Evolutionary conservation across 2,329 filamentous ascomycete genomes (phyloP), one percentile per base, ranked within the genome.

Genomic region (Didymella lethalis): DNA sequence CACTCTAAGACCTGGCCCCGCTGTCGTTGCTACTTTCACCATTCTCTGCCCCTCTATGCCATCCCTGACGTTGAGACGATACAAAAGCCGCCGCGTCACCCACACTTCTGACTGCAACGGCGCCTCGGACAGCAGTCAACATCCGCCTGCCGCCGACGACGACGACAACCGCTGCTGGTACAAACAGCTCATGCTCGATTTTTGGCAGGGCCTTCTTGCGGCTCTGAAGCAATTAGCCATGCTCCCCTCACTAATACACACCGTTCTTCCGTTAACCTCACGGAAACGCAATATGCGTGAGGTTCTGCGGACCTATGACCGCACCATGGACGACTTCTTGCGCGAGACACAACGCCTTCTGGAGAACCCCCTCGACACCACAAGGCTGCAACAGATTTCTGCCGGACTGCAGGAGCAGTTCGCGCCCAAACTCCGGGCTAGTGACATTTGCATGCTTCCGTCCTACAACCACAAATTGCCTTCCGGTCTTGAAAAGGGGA

Each of bases 401-500:
- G 64, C 64, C 46, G 70, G 74, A 57, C 70, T 84, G 60, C 78
- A 81, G 59, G 75, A 77, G 25, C 84, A 88, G 65, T 86, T 87
- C 65, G 76, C 78, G 50, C 78, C 82, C 49, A 84, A 83, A 64
- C 76, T 88, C 29, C 80, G 84, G 64, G 77, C 80, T 41, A 86
- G 83, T 71, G 81, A 84, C 25, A 83, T 85, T 57, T 87, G 84
- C 75, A 89, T 89, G 87, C 78, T 89, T 53, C 87, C 87, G 2
- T 89, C 87, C 5, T 88, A 86, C 76, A 87, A 85, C 70, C 81
- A 88, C 69, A 83, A 83, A 18, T 77, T 89, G 6, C 87, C 87
- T 1, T 83, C 82, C 5, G 87, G 87, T 4, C 71, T 80, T 47
- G 87, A 89, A 72, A 79, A 75, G 48, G 87, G 87, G 8, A 85